phyloP scores from a whole-genome alignment of 2,329 filamentous ascomycete genomes.

The Geosmithia putterillii region DNA sequence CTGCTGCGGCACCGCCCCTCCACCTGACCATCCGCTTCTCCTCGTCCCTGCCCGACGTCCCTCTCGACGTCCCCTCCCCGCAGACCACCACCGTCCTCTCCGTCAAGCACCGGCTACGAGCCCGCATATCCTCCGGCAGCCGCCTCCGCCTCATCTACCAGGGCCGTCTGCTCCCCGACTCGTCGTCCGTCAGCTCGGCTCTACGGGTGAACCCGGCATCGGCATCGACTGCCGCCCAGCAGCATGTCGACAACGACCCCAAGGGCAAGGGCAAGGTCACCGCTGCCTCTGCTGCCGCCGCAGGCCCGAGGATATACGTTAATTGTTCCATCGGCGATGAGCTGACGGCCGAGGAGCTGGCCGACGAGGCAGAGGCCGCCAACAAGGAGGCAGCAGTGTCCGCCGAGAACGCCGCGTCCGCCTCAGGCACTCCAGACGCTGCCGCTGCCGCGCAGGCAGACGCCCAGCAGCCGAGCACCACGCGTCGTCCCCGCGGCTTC shows the following conservation, averaged over 20 bases:
- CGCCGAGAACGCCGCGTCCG: too few species aligned
- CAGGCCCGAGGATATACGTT: constrained; percentile 61
- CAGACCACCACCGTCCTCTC: constrained; percentile 59
- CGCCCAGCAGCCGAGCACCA: constrained; percentile 6
- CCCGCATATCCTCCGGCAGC: constrained; percentile 53
- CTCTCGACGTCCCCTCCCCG: constrained; percentile 61
- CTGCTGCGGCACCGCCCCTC: constrained; percentile 35
- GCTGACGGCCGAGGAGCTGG: constrained; percentile 57
- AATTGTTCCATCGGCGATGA: constrained; percentile 84
- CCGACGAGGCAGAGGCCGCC: constrained; percentile 45
- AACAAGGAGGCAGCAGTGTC: too few species aligned
- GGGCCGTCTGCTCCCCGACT: constrained; percentile 74
- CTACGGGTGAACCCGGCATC: constrained; percentile 51
- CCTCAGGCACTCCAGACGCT: too few species aligned
- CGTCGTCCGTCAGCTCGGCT: constrained; percentile 52
- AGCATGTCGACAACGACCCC: constrained; percentile 11
- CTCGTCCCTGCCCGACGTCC: constrained; percentile 69
- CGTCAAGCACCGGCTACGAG: constrained; percentile 73
- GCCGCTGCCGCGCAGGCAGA: neutral
- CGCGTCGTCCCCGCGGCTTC: constrained; percentile 54
- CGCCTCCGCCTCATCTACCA: constrained; percentile 83
- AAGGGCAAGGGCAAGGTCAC: constrained; percentile 44
- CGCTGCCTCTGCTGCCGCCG: constrained; percentile 32
- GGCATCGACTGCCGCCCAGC: constrained; percentile 21
- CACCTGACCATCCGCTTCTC: constrained; percentile 87